Evolutionary conservation across 805 yeast species (phyloP).

Genomic region (Saturnispora mendoncae): DNA sequence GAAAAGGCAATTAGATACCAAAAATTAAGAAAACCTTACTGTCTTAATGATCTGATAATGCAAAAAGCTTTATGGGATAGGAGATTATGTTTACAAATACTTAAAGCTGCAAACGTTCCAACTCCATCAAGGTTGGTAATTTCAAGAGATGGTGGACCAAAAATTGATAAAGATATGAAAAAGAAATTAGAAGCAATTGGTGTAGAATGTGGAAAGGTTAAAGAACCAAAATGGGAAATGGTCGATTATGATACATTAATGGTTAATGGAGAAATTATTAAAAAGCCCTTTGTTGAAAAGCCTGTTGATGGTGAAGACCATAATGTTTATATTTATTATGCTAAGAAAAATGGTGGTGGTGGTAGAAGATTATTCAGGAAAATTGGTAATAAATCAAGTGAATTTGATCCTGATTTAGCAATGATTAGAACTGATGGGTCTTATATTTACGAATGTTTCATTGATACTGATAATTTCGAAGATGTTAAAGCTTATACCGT

Average conservation of each 20-base stretch:
- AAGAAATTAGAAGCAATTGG: constrained; percentile 54
- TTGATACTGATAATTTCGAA: constrained; percentile 97
- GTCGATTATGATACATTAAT: constrained; percentile 74
- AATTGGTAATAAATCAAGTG: constrained; percentile 94
- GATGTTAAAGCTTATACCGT: constrained; percentile 98
- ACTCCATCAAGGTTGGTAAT: constrained; percentile 86
- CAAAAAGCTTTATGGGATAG: constrained; percentile 98
- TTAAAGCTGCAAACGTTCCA: constrained; percentile 77
- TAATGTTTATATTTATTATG: constrained; percentile 87
- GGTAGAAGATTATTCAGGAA: constrained; percentile 91
- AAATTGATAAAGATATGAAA: constrained; percentile 58
- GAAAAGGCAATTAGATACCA: constrained; percentile 92
- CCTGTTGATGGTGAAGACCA: constrained; percentile 99
- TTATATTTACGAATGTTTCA: constrained; percentile 83
- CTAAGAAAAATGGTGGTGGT: constrained; percentile 89
- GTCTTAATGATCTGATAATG: constrained; percentile 80
- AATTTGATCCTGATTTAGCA: constrained; percentile 74
- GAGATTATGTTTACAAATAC: constrained; percentile 68
- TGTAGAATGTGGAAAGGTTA: constrained; percentile 37
- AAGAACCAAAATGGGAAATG: constrained; percentile 83
- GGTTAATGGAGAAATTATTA: constrained; percentile 62
- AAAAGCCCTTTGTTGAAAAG: constrained; percentile 93
- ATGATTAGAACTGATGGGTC: constrained; percentile 84
- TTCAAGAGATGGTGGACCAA: constrained; percentile 95
- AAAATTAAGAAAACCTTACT: constrained; percentile 79